phyloP scores from a whole-genome alignment of 2,329 filamentous ascomycete genomes.

The Pestalotiopsis sp. region DNA sequence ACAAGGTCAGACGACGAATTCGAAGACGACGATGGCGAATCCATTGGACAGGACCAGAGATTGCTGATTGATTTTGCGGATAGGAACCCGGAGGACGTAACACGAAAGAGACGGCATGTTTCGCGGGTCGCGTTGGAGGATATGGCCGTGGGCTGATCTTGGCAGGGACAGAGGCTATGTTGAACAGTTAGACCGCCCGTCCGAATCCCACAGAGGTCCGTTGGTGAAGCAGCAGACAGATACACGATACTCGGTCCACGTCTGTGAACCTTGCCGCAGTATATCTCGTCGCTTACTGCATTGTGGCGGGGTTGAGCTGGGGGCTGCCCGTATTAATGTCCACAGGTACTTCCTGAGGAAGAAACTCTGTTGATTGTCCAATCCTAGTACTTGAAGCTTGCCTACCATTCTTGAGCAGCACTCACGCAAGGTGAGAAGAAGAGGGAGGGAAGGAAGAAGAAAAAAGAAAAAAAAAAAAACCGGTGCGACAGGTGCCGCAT shows the following conservation, averaged over 20 bases:
- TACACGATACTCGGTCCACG: background rate
- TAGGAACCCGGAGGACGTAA: constrained; percentile 4
- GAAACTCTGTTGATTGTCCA: no score
- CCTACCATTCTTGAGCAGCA: no score
- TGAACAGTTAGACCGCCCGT: no score
- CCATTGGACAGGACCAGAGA: background rate
- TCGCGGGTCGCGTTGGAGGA: background rate
- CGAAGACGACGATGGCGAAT: background rate
- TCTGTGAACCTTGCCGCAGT: background rate
- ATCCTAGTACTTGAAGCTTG: no score
- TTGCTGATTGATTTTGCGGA: constrained; percentile 5
- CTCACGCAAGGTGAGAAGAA: no score
- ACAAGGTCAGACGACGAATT: constrained; percentile 8
- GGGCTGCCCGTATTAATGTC: background rate
- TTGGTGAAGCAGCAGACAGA: background rate
- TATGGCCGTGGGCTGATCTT: background rate
- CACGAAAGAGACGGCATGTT: constrained; percentile 4
- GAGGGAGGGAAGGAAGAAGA: no score
- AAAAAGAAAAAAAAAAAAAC: no score
- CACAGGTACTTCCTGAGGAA: background rate
- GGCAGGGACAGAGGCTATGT: background rate
- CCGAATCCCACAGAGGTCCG: background rate
- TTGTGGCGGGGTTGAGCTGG: background rate
- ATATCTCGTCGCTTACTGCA: background rate
- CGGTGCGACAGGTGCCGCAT: no score